A percentile compares a stretch with the other conserved stretches of the same genome.
phyloP scores from a whole-genome alignment of 2,329 filamentous ascomycete species.

The Herpotrichia juniperi region DNA sequence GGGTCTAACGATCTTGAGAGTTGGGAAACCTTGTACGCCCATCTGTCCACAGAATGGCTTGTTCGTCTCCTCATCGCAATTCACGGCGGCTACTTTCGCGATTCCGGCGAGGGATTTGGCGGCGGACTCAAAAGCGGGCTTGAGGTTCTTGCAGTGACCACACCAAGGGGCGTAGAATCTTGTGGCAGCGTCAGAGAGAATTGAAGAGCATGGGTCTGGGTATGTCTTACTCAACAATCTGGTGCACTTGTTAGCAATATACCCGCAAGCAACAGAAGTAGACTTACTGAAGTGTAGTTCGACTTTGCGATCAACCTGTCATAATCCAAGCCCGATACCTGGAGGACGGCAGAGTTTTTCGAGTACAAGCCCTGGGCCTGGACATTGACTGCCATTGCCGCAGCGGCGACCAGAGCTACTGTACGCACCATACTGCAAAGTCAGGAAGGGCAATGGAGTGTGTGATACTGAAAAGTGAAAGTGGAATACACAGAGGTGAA shows the following conservation, averaged over 20 bases:
- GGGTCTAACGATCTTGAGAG: slow-evolving; percentile 89
- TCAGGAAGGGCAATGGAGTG: slow-evolving; percentile 1
- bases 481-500: not conserved
- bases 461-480: slow-evolving; percentile 7
- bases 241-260: slow-evolving; percentile 9
- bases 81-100: slow-evolving; percentile 90
- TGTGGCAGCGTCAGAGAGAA: slow-evolving; percentile 51
- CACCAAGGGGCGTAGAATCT: slow-evolving; percentile 99
- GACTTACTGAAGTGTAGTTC: slow-evolving; percentile 84
- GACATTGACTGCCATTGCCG: slow-evolving; percentile 69
- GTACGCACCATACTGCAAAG: slow-evolving; percentile 42
- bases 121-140: slow-evolving; percentile 93
- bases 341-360: slow-evolving; percentile 85
- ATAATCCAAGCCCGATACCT: slow-evolving; percentile 80
- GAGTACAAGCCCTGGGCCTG: slow-evolving; percentile 78
- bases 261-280: not conserved
- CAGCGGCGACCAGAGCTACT: slow-evolving; percentile 55
- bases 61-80: slow-evolving; percentile 94
- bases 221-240: slow-evolving; percentile 49
- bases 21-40: slow-evolving; percentile 93
- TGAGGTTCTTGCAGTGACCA: slow-evolving; percentile 94
- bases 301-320: slow-evolving; percentile 83
- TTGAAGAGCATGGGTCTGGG: slow-evolving; percentile 1
- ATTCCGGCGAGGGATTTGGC: slow-evolving; percentile 88
- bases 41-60: slow-evolving; percentile 84